phyloP scores from a whole-genome alignment of 1,139 yeast genomes.

The Hyphopichia pseudoburtonii region DNA sequence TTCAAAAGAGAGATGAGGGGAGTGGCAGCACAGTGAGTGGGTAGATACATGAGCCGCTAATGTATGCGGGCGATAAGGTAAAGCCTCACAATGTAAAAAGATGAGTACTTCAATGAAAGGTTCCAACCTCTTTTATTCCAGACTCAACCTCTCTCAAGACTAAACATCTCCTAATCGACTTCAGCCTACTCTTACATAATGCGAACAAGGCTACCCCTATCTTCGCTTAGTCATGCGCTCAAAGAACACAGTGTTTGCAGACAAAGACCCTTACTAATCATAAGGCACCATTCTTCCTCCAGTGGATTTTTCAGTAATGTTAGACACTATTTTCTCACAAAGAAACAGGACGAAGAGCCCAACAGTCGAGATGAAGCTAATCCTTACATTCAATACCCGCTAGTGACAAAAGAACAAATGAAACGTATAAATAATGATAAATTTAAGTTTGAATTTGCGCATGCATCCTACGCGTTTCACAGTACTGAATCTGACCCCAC shows the following conservation, averaged over 20 bases:
- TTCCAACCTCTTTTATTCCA: no score
- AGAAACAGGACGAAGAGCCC: constrained; percentile 16
- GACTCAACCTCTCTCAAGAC: no score
- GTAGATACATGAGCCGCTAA: no score
- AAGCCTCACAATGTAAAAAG: no score
- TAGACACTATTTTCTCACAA: constrained; percentile 28
- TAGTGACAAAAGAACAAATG: constrained; percentile 43
- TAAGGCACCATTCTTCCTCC: neutral
- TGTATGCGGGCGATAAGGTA: no score
- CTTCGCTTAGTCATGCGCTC: no score
- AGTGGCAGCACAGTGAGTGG: no score
- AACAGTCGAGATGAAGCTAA: constrained; percentile 29
- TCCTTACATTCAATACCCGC: constrained; percentile 44
- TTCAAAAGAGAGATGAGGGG: no score
- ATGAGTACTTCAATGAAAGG: no score
- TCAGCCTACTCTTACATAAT: no score
- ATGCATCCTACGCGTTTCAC: constrained; percentile 52
- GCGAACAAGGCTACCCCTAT: no score
- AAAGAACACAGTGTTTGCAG: neutral
- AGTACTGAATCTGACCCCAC: constrained; percentile 38
- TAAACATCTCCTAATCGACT: no score
- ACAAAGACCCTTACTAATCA: neutral
- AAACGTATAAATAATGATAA: constrained; percentile 35
- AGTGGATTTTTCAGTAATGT: constrained; percentile 23
- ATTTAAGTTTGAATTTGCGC: constrained; percentile 46